Conservation (phyloP, 371 early-diverging fungal species). For the Syncephalastrum sp. region DNA sequence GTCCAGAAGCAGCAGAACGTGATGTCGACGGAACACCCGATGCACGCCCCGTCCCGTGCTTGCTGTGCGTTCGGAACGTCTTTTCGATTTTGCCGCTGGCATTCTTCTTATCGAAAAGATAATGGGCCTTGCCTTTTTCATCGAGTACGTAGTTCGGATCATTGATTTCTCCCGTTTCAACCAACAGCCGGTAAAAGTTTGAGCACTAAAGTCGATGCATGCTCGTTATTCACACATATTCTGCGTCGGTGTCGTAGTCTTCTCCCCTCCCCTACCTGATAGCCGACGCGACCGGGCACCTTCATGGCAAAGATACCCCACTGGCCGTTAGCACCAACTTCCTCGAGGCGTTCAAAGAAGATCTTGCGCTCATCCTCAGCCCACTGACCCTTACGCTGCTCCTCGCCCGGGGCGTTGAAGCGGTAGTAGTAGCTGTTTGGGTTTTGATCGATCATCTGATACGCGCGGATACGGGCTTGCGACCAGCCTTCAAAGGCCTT, state of each 20-base stretch:
- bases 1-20: background rate
- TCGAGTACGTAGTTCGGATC: constrained; percentile 92
- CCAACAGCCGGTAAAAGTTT: constrained; percentile 87
- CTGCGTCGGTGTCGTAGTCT: too few species aligned
- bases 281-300: constrained; percentile 93
- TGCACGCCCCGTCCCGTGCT: constrained; percentile 33
- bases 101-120: constrained; percentile 81
- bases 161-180: constrained; percentile 80
- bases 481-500: constrained; percentile 95
- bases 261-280: constrained; percentile 63
- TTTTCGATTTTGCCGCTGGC: constrained; percentile 76
- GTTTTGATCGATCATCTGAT: constrained; percentile 82
- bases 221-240: too few species aligned
- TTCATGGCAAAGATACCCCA: constrained; percentile 96
- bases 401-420: constrained; percentile 94
- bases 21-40: constrained; percentile 16
- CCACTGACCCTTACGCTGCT: constrained; percentile 90
- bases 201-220: constrained; percentile 65
- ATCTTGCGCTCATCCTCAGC: constrained; percentile 77
- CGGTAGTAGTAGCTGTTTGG: constrained; percentile 96
- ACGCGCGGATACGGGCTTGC: constrained; percentile 89
- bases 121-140: constrained; percentile 85
- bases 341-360: constrained; percentile 78
- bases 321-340: constrained; percentile 91
- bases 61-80: constrained; percentile 76